Conservation (phyloP, 306 rosid genomes). For the Abrus precatorius region DNA sequence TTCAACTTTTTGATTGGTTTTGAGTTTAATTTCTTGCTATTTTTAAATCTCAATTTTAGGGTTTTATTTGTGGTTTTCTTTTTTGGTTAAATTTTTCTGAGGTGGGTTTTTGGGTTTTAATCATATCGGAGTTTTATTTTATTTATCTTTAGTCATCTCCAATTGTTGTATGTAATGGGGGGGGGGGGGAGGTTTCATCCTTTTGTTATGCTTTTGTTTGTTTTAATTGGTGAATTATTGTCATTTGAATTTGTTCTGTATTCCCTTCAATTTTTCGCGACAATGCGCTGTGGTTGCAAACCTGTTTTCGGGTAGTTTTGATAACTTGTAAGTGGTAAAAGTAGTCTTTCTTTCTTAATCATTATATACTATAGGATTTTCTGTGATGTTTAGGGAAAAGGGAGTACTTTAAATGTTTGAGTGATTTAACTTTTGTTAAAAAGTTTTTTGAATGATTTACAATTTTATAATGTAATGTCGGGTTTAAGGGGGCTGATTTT, state of each 20-base stretch:
- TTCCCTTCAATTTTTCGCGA: conserved; percentile 2
- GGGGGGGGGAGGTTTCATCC: conserved; percentile 1
- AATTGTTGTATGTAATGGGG: background rate
- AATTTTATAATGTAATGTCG: conserved; percentile 36
- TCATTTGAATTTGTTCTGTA: conserved; percentile 24
- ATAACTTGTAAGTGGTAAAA: background rate
- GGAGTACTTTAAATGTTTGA: conserved; percentile 8
- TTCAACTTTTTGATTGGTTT: conserved; percentile 47
- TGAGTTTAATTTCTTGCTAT: conserved; percentile 36
- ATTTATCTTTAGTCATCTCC: background rate
- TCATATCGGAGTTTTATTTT: background rate
- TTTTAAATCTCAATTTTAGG: conserved; percentile 47
- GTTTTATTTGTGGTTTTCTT: conserved; percentile 58
- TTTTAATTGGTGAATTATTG: conserved; percentile 23
- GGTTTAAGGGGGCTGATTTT: conserved; percentile 42
- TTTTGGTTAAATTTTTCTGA: background rate
- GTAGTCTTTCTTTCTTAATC: conserved; percentile 4
- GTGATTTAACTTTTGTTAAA: conserved; percentile 3
- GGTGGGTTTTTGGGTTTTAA: conserved; percentile 57
- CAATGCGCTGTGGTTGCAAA: conserved; percentile 23
- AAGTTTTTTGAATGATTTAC: conserved; percentile 22
- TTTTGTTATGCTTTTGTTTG: background rate
- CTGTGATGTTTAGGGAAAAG: background rate
- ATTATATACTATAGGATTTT: background rate
- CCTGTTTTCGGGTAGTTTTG: background rate